These are phyloP conservation scores for Hypoxylon sp. DNA, from an alignment of 2,329 filamentous ascomycete genomes.

Conservation along the genomic window DNA sequence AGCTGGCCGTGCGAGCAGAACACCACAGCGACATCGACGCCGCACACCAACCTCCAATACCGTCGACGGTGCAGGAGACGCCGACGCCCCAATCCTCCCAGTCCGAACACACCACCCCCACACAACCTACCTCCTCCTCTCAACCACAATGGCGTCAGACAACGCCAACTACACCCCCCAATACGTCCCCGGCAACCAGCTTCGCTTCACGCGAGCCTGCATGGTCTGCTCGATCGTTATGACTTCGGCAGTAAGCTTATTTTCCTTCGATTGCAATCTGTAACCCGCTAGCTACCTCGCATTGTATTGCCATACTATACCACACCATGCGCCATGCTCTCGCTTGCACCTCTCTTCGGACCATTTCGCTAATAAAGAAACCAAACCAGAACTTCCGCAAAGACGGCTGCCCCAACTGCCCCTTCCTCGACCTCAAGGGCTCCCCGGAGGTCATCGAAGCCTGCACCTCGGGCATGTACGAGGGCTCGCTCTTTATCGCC, in stretches of 20 bases:
- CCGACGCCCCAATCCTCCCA: too few species aligned
- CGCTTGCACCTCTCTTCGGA: background rate
- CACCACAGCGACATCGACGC: too few species aligned
- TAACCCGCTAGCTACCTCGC: constrained; percentile 7
- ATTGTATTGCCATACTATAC: constrained; percentile 8
- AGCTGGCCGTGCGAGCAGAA: too few species aligned
- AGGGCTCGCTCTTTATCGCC: constrained; percentile 87
- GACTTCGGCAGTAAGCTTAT: constrained; percentile 74
- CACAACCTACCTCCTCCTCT: too few species aligned
- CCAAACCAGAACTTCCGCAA: constrained; percentile 81
- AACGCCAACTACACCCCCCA: constrained; percentile 52
- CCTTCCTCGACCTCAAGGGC: constrained; percentile 84
- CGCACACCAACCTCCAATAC: too few species aligned
- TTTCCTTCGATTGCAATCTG: constrained; percentile 28
- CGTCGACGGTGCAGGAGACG: too few species aligned
- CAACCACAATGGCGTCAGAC: constrained; percentile 58
- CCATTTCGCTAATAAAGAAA: background rate
- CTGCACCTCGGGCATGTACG: constrained; percentile 96
- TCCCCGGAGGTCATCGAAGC: constrained; percentile 85
- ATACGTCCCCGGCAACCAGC: constrained; percentile 79
- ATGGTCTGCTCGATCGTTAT: constrained; percentile 99
- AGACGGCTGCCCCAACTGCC: constrained; percentile 96
- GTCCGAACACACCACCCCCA: too few species aligned
- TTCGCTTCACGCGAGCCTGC: constrained; percentile 91
- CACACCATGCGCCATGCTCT: too few species aligned